Evolutionary conservation across 148 eudicot species (phyloP), one percentile per base, ranked within the genome.

Genomic region (Selenicereus undatus): DNA sequence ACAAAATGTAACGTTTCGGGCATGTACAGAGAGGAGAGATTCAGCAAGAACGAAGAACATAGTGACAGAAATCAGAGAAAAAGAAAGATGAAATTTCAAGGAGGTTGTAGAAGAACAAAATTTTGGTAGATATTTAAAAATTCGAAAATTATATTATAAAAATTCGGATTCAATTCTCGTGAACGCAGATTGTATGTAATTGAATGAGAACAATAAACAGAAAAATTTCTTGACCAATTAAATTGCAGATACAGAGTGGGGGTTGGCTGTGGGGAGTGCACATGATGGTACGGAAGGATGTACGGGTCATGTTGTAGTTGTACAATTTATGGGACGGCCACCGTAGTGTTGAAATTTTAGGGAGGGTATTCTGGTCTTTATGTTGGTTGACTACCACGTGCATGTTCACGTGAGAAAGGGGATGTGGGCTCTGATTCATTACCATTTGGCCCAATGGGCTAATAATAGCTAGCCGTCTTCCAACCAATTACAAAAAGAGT

Each of bases 221-320:
- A 16, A 54, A 56, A 18, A 56, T 20, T 17, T 56, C 1, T 54
- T 1, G 3, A 18, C 20, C 22, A 56, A 17, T 56, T 56, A 4
- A 32, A 20, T 48, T 48, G 52, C 52, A 56, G 22, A 56, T 20
- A 0, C 22, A 56, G 22, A 56, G 62, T 17, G 62, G 62, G 14
- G 12, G 8, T 9, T 3, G 0, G 62, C 2, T 56, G 62, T 26
- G 20, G 43, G 6, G 24, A 71, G 4, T 50, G 24, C 42, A 71
- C 80, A 20, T 54, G 79, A 64, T 20, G 52, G 86, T 83, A 83
- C 86, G 86, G 82, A 76, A 35, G 29, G 6, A 32, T 75, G 86
- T 80, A 83, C 86, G 86, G 79, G 42, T 18, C 17, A 56, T 39
- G 69, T 11, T 50, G 85, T 79, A 79, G 13, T 8, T 10, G 12